Base-by-base conservation (phyloP, 164 flowering plant genomes). In the Magnolia sinica region DNA sequence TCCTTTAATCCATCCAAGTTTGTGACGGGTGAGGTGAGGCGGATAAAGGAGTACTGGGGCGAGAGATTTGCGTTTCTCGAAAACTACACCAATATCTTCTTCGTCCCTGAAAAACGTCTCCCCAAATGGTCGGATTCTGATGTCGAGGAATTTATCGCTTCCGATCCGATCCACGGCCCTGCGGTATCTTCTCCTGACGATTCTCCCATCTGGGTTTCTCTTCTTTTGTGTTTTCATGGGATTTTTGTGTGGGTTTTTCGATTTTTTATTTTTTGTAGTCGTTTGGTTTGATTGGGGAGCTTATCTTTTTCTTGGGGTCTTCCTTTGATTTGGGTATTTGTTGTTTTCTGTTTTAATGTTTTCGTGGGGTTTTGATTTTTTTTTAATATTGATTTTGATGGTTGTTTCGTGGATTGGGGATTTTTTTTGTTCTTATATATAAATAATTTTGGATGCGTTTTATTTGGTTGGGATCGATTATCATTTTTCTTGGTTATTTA, bases 121-220 rank as follows among this genome's bases (percentile, higher is more conserved):
- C 95, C 90, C 29, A 79, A 87, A 37, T 92, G 98, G 98, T 85
- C 96, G 50, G 76, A 75, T 19, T 78, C 91, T 7, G 98, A 90
- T 79, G 96, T 95, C 23, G 87, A 95, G 6, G 88, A 82, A 11
- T 95, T 93, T 87, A 89, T 95, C 73, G 89, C 91, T 73, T 81
- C 87, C 19, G 97, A 93, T 87, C 96, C 95, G 13, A 84, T 95
- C 67, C 85, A 95, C 59, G 99, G 98, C 27, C 96, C 98, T 73
- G 50, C 85, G 76, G 96, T 92, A 86, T 16, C 20, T 37, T 74
- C 51, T 58, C 58, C 22, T 70, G 79, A 23, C 58, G 9, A 72
- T 37, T 76, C 55, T 71, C 8, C 29, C 29, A 1, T 50, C 16
- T 78, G 23, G n/a, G 66, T 29, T 71, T 72, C 72, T 31, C 52